phyloP scores from a whole-genome alignment of 352 stramenopile genomes.

The Globisporangium nunn region DNA sequence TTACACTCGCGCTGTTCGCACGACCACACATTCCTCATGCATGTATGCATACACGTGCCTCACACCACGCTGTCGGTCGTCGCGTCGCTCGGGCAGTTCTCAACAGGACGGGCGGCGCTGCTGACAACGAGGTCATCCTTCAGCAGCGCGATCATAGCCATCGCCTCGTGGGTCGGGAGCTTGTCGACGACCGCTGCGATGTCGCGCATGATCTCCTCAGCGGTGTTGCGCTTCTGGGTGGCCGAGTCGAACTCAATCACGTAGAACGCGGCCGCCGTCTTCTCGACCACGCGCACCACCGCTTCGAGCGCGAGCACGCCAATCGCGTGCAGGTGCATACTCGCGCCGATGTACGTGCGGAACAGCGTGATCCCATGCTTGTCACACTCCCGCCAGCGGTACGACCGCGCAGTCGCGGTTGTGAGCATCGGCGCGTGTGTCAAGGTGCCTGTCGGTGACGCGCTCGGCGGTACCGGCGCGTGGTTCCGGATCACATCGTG shows the following conservation, averaged over 20 bases:
- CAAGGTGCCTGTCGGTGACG: not conserved
- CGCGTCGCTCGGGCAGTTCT: not conserved
- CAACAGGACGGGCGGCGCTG: not conserved
- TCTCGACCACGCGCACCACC: conserved; percentile 54
- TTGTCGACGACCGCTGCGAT: conserved; percentile 45
- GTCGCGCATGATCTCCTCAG: conserved; percentile 55
- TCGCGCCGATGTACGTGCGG: conserved; percentile 74
- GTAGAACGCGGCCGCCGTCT: conserved; percentile 44
- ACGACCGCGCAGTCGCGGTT: conserved; percentile 22
- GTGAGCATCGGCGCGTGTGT: conserved; percentile 7
- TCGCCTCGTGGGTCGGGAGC: conserved; percentile 45
- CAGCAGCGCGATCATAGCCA: conserved; percentile 39
- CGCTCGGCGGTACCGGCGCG: conserved; percentile 10
- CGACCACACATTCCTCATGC: too few species aligned
- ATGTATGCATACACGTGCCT: not conserved
- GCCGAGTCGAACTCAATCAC: conserved; percentile 60
- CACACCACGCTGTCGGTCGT: not conserved
- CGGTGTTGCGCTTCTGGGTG: conserved; percentile 42
- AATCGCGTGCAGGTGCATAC: conserved; percentile 40
- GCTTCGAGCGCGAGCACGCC: conserved; percentile 42
- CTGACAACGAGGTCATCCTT: conserved; percentile 33
- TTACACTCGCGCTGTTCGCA: too few species aligned
- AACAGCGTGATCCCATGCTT: conserved; percentile 63
- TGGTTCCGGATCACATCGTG: conserved; percentile 81
- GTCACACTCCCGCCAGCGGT: conserved; percentile 59